These are phyloP conservation scores for Lipomyces spencermartinsiae DNA, from an alignment of 805 yeast genomes.

Conservation along the genomic window DNA sequence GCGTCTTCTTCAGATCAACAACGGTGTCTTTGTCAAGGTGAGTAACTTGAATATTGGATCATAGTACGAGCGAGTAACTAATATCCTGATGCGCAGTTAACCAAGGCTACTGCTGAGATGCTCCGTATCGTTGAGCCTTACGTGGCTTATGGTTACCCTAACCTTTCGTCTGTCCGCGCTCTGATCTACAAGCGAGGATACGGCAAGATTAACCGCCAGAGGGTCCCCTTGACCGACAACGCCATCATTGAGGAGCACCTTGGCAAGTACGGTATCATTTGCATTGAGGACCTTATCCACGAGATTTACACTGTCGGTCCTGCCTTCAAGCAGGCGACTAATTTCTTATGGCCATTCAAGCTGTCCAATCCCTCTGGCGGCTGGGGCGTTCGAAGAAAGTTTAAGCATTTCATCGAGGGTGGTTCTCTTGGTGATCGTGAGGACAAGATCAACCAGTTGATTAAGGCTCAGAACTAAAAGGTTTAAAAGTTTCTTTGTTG, in stretches of 20 bases:
- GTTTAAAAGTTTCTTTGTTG: constrained; percentile 11
- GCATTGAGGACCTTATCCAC: constrained; percentile 79
- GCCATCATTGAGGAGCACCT: constrained; percentile 71
- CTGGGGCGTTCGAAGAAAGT: constrained; percentile 80
- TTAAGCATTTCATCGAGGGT: constrained; percentile 84
- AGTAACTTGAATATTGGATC: neutral
- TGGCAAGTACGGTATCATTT: constrained; percentile 77
- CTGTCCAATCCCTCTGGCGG: constrained; percentile 83
- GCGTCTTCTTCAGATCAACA: constrained; percentile 79
- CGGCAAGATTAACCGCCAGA: constrained; percentile 82
- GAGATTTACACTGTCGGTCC: constrained; percentile 85
- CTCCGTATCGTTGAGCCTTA: constrained; percentile 81
- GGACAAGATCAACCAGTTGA: constrained; percentile 75
- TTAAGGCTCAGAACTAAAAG: constrained; percentile 45
- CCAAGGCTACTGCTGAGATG: constrained; percentile 81
- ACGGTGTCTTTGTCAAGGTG: constrained; percentile 72
- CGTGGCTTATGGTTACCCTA: constrained; percentile 84
- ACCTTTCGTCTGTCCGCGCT: constrained; percentile 72
- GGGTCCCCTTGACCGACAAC: constrained; percentile 74
- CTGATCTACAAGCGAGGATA: constrained; percentile 82
- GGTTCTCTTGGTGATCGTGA: constrained; percentile 87
- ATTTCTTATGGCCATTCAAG: constrained; percentile 87
- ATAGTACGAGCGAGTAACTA: neutral
- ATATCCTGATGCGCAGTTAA: constrained; percentile 48
- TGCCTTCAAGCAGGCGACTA: constrained; percentile 83